These are phyloP conservation scores for Dactylellina leptospora DNA, from an alignment of 2,329 filamentous ascomycete genomes.

Conservation along the genomic window DNA sequence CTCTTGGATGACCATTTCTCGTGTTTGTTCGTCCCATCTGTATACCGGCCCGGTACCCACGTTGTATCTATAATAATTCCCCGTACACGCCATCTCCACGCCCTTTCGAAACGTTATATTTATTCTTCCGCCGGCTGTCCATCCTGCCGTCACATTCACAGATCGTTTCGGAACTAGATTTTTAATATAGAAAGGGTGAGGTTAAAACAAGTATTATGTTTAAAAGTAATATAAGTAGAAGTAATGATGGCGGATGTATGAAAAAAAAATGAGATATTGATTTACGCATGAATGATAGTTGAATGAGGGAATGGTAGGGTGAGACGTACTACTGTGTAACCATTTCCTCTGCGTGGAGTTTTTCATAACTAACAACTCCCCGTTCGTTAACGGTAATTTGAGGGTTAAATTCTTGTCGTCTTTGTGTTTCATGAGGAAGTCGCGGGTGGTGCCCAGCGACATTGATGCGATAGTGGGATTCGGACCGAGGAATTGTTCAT, in stretches of 20 bases:
- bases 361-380: conserved; percentile 55
- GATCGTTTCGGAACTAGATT: conserved; percentile 56
- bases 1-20: conserved; percentile 23
- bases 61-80: conserved; percentile 73
- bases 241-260: too few relatives aligned
- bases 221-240: conserved; percentile 66
- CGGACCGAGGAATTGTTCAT: conserved; percentile 77
- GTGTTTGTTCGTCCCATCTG: conserved; percentile 24
- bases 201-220: not conserved
- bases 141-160: conserved; percentile 59
- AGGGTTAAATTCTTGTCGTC: conserved; percentile 19
- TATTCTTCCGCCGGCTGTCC: conserved; percentile 71
- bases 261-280: too few relatives aligned
- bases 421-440: conserved; percentile 76
- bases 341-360: conserved; percentile 64
- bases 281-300: too few relatives aligned
- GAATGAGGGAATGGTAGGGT: conserved; percentile 63
- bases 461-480: conserved; percentile 79
- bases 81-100: conserved; percentile 75
- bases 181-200: too few relatives aligned
- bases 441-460: conserved; percentile 74
- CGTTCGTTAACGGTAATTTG: conserved; percentile 55
- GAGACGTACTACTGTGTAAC: conserved; percentile 55
- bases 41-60: conserved; percentile 35
- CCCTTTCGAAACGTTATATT: conserved; percentile 83